A percentile compares a stretch with the other conserved stretches of the same genome.
Evolutionary conservation across 257 asterid genomes (phyloP).

Genomic region (Dorcoceras hygrometricum): DNA sequence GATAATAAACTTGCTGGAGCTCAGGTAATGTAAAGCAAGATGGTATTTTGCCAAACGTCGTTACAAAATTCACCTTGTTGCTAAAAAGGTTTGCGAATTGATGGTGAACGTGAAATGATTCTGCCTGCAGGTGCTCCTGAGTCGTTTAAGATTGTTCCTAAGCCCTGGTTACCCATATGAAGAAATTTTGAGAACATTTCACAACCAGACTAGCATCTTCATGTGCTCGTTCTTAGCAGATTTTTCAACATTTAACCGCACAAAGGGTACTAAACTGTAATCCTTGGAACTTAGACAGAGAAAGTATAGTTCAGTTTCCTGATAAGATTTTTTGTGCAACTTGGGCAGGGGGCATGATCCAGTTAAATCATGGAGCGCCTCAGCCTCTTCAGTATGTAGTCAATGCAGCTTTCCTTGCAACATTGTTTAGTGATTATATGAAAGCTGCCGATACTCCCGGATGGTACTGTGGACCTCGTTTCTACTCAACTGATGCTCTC

Average conservation of each 20-base stretch:
- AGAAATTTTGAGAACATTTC: constrained; percentile 79
- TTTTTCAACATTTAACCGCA: constrained; percentile 79
- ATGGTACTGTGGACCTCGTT: constrained; percentile 95
- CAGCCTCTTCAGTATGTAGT: constrained; percentile 94
- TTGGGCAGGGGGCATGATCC: constrained; percentile 79
- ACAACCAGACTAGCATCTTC: constrained; percentile 84
- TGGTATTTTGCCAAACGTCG: neutral
- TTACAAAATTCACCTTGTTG: neutral
- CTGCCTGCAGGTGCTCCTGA: constrained; percentile 66
- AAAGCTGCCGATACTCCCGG: constrained; percentile 93
- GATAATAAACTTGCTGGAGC: constrained; percentile 94
- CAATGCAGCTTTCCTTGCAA: constrained; percentile 88
- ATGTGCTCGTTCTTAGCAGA: constrained; percentile 92
- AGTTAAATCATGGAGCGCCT: constrained; percentile 86
- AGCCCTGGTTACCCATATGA: constrained; percentile 98
- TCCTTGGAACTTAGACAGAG: constrained; percentile 5
- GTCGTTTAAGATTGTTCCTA: constrained; percentile 80
- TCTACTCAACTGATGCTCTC: constrained; percentile 75
- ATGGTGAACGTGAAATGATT: constrained; percentile 10
- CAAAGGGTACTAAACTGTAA: constrained; percentile 50
- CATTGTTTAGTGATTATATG: constrained; percentile 83
- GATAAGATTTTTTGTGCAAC: constrained; percentile 2
- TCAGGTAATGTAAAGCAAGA: constrained; percentile 50
- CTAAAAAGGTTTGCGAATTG: constrained; percentile 5
- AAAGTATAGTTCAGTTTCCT: constrained; percentile 1